Base-by-base conservation (phyloP, 78 protist genomes). In the Polysphondylium violaceum region DNA sequence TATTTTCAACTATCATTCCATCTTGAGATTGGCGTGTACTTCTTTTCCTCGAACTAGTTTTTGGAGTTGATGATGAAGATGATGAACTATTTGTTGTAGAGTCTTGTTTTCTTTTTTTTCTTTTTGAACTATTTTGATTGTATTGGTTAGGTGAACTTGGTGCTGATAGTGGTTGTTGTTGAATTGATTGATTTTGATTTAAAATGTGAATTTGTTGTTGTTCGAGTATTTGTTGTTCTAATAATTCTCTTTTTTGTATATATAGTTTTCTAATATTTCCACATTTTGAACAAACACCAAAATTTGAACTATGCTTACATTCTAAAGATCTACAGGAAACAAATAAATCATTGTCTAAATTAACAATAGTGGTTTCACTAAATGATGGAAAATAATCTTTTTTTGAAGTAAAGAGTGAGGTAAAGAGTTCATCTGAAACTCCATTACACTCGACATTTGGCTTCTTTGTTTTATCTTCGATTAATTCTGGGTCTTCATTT, bases 271-370 rank as follows among this genome's bases (percentile, higher is more conserved):
- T 47, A 31, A 83, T 43, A 17, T 4, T 29, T 4, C 79, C 91
- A 83, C 91, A 83, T 21, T 59, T 67, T 12, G 40, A 33, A 58
- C 91, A 83, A 19, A 83, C 91, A 44, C 91, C 91, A 58, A 36
- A 40, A n/a, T 51, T 35, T 0, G 91, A 83, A 23, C 55, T n/a
- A 31, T 47, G 55, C 51, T 47, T 71, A 43, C 91, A 83, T 19
- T 69, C 79, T 23, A 83, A 29, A 11, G 91, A 59, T 43, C 55
- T 58, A 8, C 68, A 47, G 43, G 38, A 53, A 36, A 83, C 33
- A 36, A 55, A 43, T 12, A 69, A n/a, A 33, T 83, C 91, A 14
- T 83, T 72, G 2, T 74, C 81, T 14, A 83, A 51, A n/a, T 55
- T 33, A n/a, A 69, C 47, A 43, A 83, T 33, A 11, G 79, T 83